These are phyloP conservation scores for Moesziomyces globuligerus DNA, from an alignment of 1,284 basidiomycete genomes.

Conservation along the genomic window DNA sequence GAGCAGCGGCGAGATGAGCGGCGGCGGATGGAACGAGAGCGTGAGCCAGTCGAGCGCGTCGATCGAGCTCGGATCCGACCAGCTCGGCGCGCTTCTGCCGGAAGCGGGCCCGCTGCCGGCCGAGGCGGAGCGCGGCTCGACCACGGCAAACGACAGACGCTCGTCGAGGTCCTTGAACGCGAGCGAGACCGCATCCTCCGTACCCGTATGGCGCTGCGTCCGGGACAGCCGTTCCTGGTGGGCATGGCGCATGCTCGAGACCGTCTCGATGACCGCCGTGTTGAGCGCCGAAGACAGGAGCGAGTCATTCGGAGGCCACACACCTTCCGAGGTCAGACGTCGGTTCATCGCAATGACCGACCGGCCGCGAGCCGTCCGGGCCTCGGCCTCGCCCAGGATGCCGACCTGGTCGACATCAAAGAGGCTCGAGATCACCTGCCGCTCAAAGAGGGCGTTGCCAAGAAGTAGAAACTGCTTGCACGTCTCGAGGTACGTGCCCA, in stretches of 20 bases:
- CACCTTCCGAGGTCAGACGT: constrained; percentile 26
- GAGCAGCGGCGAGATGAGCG: constrained; percentile 53
- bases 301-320: constrained; percentile 49
- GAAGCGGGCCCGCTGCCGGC: constrained; percentile 1
- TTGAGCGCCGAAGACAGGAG: constrained; percentile 49
- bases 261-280: constrained; percentile 51
- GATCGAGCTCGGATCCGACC: constrained; percentile 47
- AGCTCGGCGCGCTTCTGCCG: constrained; percentile 16
- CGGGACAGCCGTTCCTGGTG: constrained; percentile 18
- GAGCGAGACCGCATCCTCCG: constrained; percentile 29
- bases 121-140: constrained; percentile 30
- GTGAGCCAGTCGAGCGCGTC: constrained; percentile 59
- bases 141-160: constrained; percentile 50
- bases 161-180: constrained; percentile 57
- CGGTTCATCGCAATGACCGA: constrained; percentile 34
- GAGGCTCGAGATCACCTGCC: constrained; percentile 34
- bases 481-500: constrained; percentile 53
- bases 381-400: constrained; percentile 7
- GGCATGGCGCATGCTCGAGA: constrained; percentile 37
- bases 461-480: constrained; percentile 55
- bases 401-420: constrained; percentile 43
- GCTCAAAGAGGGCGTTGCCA: constrained; percentile 42
- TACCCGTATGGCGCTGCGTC: constrained; percentile 3
- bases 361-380: not conserved
- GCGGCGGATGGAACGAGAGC: constrained; percentile 51